Evolutionary conservation across 1,284 basidiomycete species (phyloP), one percentile per base, ranked within the genome.

Genomic region (Malassezia equina): DNA sequence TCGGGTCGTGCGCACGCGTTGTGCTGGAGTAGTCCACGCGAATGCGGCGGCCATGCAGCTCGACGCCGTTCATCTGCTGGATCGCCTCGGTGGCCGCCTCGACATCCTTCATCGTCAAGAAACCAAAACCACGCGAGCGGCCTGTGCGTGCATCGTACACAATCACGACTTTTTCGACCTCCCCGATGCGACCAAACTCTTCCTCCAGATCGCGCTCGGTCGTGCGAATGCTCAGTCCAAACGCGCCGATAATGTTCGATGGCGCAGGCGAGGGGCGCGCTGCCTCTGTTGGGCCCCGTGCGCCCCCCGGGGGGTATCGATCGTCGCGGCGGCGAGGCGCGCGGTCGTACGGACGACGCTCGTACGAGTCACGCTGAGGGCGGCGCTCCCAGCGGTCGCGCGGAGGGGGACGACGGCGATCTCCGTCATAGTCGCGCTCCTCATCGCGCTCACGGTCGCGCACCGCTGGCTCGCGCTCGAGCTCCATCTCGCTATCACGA

Each of bases 111-210:
- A 98, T 96, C 61, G 85, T 86, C 75, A 98, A 90, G 76, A 98
- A 98, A 34, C 91, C 93, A 66, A 98, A 98, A 73, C 90, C 94
- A 63, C 93, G 86, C 51, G 91, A 96, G 55, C 94, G 85, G 72
- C 90, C 90, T 44, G 89, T 90, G 71, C 91, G 80, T 76, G 95
- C 90, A 77, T 98, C 93, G 75, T 96, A 96, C n/a, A 98, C 94
- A 64, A 98, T 90, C 48, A 86, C 87, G 32, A 69, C 72, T 77
- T 96, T 96, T 69, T 93, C 88, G 48, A 96, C 91, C 25, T 84
- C 81, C 21, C 90, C 91, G 65, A 84, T 87, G 42, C 87, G 82
- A 65, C 79, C 82, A 68, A 98, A 98, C 76, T 95, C 90, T 62
- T 93, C 86, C 67, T 95, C 88, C 45, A 98, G 79, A 75, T 96